Conservation (phyloP, 768 basidiomycete genomes). For the Leccinum variicolor region DNA sequence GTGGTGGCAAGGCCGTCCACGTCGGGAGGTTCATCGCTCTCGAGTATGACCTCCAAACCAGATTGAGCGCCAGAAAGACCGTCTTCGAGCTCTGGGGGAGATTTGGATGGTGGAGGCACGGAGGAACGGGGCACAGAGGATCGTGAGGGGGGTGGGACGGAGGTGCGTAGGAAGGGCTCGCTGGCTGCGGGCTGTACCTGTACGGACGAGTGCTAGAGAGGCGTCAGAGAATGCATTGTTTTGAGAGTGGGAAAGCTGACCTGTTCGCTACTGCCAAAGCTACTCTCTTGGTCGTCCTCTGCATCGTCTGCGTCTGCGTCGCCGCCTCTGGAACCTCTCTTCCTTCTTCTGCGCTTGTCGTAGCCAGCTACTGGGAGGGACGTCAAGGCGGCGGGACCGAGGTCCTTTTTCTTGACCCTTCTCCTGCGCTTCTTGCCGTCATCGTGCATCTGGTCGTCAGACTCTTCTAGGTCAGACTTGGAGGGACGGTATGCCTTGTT, state of each 20-base stretch:
- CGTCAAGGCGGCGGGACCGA: constrained; percentile 54
- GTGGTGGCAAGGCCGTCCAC: constrained; percentile 27
- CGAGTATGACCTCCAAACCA: constrained; percentile 60
- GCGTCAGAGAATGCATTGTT: constrained; percentile 5
- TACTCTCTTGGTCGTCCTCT: constrained; percentile 49
- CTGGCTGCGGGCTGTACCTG: constrained; percentile 35
- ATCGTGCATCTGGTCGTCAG: constrained; percentile 58
- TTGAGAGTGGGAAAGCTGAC: constrained; percentile 33
- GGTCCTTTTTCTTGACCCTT: constrained; percentile 48
- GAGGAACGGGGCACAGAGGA: constrained; percentile 38
- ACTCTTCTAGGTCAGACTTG: constrained; percentile 60
- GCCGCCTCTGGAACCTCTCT: constrained; percentile 42
- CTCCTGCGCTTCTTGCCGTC: constrained; percentile 51
- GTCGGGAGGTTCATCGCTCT: constrained; percentile 52
- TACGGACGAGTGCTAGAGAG: constrained; percentile 23
- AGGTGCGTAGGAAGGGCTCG: constrained; percentile 30
- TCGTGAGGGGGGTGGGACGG: constrained; percentile 37
- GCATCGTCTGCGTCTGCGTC: constrained; percentile 33
- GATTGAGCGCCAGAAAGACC: constrained; percentile 41
- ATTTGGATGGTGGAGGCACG: constrained; percentile 37
- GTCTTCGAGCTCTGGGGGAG: constrained; percentile 15
- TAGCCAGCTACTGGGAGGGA: constrained; percentile 66
- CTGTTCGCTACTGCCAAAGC: constrained; percentile 38
- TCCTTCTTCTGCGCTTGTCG: constrained; percentile 59
- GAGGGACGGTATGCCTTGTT: constrained; percentile 81